Conservation (phyloP, 495 filamentous ascomycete genomes). For the Cercophora scortea region DNA sequence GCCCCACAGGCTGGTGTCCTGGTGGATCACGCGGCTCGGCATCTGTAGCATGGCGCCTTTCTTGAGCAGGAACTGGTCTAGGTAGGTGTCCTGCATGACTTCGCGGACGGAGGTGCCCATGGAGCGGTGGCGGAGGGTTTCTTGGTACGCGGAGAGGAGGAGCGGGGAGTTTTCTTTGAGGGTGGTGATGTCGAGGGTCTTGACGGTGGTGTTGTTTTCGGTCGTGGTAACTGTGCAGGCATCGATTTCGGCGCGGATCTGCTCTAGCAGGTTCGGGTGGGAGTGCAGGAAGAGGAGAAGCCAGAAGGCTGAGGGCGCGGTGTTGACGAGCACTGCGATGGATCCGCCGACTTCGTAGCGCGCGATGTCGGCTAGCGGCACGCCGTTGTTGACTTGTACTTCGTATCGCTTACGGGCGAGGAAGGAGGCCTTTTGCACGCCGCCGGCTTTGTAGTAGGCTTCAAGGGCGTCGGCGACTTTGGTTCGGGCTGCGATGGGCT, state of each 20-base stretch:
- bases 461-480: slow-evolving; percentile 30
- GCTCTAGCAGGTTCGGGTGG: slow-evolving; percentile 25
- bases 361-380: slow-evolving; percentile 34
- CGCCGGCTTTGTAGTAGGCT: slow-evolving; percentile 30
- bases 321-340: slow-evolving; percentile 39
- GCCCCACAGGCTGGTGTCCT: slow-evolving; percentile 14
- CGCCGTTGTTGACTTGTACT: slow-evolving; percentile 18
- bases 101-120: slow-evolving; percentile 18
- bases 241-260: slow-evolving; percentile 2
- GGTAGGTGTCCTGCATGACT: slow-evolving; percentile 22
- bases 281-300: slow-evolving; percentile 33
- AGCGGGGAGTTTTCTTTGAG: slow-evolving; percentile 32
- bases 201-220: slow-evolving; percentile 7
- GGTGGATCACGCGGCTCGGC: slow-evolving; percentile 18
- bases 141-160: slow-evolving; percentile 32
- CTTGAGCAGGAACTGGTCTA: slow-evolving; percentile 25
- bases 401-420: slow-evolving; percentile 24
- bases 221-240: slow-evolving; percentile 9
- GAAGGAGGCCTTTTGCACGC: slow-evolving; percentile 27
- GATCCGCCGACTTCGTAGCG: slow-evolving; percentile 29
- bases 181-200: slow-evolving; percentile 25
- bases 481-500: slow-evolving; percentile 29
- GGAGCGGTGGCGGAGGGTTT: slow-evolving; percentile 7
- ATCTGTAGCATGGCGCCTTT: slow-evolving; percentile 24
- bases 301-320: slow-evolving; percentile 40